These are phyloP conservation scores for Plasmodium sp. DNA, from an alignment of 169 alveolate species.

Conservation along the genomic window DNA sequence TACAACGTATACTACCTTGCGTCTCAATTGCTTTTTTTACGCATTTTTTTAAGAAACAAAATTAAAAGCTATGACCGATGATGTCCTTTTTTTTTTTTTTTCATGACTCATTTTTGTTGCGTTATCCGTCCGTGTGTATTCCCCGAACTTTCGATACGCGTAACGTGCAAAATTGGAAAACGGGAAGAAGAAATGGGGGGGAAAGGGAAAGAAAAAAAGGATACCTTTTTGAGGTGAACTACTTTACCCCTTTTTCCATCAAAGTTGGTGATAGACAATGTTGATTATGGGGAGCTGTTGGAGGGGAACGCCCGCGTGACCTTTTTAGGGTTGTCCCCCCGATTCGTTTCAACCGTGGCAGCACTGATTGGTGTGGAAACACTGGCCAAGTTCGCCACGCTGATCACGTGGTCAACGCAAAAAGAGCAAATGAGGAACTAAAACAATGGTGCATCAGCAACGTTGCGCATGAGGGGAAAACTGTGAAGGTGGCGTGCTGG, in stretches of 20 bases:
- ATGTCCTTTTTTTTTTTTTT: not conserved
- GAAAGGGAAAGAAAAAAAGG: not conserved
- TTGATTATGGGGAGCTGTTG: not conserved
- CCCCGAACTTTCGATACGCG: not conserved
- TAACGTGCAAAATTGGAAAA: not conserved
- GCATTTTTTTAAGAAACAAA: not conserved
- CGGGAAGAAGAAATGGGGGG: not conserved
- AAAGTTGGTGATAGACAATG: not conserved
- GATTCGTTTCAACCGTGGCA: not conserved
- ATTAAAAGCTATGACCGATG: not conserved
- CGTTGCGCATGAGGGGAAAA: not conserved
- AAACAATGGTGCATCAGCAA: not conserved
- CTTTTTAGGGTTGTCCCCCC: not conserved
- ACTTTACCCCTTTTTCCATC: not conserved
- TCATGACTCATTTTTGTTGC: not conserved
- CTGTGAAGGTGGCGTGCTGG: not conserved
- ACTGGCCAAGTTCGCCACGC: not conserved
- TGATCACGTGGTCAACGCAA: not conserved
- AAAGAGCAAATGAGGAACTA: not conserved
- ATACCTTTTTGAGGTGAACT: not conserved
- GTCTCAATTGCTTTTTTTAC: not conserved
- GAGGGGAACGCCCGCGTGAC: not conserved
- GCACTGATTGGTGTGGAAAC: not conserved
- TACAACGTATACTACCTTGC: not conserved
- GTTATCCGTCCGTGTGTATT: not conserved